Evolutionary conservation across 352 stramenopile species (phyloP).

Genomic region (Pythium utonaiense): DNA sequence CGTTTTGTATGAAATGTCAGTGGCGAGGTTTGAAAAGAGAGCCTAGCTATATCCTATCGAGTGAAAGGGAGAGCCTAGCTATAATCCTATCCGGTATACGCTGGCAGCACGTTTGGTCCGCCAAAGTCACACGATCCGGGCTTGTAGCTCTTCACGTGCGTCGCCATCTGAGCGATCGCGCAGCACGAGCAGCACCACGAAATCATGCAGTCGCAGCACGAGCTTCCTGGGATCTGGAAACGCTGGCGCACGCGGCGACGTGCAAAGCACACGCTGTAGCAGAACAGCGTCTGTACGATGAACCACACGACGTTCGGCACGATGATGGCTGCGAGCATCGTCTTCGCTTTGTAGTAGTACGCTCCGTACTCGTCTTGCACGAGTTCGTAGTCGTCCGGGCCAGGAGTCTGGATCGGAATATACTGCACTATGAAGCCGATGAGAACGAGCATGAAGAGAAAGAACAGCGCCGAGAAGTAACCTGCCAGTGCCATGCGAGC

Average conservation of each 20-base stretch:
- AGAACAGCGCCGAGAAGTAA: not conserved
- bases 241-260: conserved; percentile 8
- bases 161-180: conserved; percentile 21
- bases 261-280: not conserved
- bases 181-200: conserved; percentile 26
- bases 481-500: conserved; percentile 17
- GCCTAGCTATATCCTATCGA: too few relatives aligned
- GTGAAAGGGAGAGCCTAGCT: not conserved
- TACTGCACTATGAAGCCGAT: conserved; percentile 21
- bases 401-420: conserved; percentile 3
- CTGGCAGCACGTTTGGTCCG: conserved; percentile 8
- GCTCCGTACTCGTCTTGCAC: conserved; percentile 1
- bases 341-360: not conserved
- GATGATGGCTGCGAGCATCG: not conserved
- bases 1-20: not conserved
- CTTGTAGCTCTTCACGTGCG: conserved; percentile 22
- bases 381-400: not conserved
- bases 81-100: conserved; percentile 4
- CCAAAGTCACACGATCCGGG: conserved; percentile 13
- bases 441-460: conserved; percentile 1
- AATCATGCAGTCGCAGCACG: conserved; percentile 11
- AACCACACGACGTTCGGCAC: not conserved
- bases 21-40: not conserved
- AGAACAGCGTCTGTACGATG: not conserved
- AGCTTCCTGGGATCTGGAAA: conserved; percentile 20